Conservation (phyloP, 305 asterid species). For the Solanum aculeatissimum region DNA sequence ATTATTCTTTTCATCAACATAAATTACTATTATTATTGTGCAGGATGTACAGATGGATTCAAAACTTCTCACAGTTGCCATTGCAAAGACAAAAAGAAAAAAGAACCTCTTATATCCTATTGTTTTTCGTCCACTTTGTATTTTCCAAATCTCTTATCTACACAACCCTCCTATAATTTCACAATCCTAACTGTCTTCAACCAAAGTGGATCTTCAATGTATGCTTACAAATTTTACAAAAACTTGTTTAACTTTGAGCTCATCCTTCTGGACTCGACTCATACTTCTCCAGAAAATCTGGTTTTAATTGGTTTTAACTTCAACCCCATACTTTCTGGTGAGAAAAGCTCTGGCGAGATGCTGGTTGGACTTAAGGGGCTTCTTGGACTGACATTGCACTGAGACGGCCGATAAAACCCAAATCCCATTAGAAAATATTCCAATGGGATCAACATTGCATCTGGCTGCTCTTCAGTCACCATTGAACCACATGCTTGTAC, state of each 20-base stretch:
- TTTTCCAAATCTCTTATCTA: slow-evolving; percentile 37
- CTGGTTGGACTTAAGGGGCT: slow-evolving; percentile 93
- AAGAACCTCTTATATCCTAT: slow-evolving; percentile 2
- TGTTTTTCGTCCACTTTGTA: slow-evolving; percentile 16
- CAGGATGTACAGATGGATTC: slow-evolving; percentile 30
- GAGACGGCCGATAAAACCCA: slow-evolving; percentile 77
- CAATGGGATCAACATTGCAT: slow-evolving; percentile 84
- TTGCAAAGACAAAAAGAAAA: slow-evolving; percentile 13
- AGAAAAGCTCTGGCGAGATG: slow-evolving; percentile 96
- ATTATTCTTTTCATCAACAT: slow-evolving; percentile 9
- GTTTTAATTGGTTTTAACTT: slow-evolving; percentile 93
- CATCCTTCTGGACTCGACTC: slow-evolving; percentile 4
- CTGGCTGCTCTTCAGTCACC: slow-evolving; percentile 97
- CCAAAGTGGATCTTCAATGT: slow-evolving; percentile 4
- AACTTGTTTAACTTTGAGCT: not conserved
- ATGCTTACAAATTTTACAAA: slow-evolving; percentile 22
- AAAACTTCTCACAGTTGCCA: slow-evolving; percentile 13
- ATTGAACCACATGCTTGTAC: slow-evolving; percentile 95
- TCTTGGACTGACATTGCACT: slow-evolving; percentile 70
- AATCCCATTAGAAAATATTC: slow-evolving; percentile 90
- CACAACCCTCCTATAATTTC: slow-evolving; percentile 20
- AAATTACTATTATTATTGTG: slow-evolving; percentile 23
- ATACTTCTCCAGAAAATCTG: slow-evolving; percentile 41
- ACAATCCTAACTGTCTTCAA: slow-evolving; percentile 2
- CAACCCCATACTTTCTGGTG: slow-evolving; percentile 99